Conservation (phyloP, 1,284 basidiomycete genomes). For the Bondarzewia mesenterica region DNA sequence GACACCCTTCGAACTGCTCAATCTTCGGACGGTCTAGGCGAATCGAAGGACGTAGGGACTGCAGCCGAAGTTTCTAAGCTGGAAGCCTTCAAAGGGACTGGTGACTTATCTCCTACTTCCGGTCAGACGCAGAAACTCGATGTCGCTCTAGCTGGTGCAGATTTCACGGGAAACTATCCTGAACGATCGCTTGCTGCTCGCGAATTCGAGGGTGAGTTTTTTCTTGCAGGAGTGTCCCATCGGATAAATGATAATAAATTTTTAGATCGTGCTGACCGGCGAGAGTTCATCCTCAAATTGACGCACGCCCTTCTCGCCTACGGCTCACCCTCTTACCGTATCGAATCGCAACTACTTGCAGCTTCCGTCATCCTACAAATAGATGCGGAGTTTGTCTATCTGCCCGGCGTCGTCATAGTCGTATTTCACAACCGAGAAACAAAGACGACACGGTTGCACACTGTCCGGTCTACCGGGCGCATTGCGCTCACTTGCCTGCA, state of each 20-base stretch:
- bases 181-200: too few relatives aligned
- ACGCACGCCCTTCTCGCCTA: slow-evolving; percentile 76
- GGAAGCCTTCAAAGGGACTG: too few relatives aligned
- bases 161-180: too few relatives aligned
- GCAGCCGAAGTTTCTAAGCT: too few relatives aligned
- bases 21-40: too few relatives aligned
- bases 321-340: slow-evolving; percentile 82
- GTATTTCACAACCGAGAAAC: slow-evolving; percentile 62
- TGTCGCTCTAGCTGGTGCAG: too few relatives aligned
- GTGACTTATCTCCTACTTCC: too few relatives aligned
- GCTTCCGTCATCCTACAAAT: slow-evolving; percentile 47
- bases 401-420: slow-evolving; percentile 74
- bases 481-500: slow-evolving; percentile 70
- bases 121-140: too few relatives aligned
- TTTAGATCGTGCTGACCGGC: slow-evolving; percentile 55
- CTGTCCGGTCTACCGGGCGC: slow-evolving; percentile 67
- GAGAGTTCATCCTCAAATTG: slow-evolving; percentile 73
- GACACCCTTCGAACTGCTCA: too few relatives aligned
- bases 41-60: too few relatives aligned
- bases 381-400: slow-evolving; percentile 70
- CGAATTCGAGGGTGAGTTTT: not conserved
- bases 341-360: slow-evolving; percentile 69
- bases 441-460: slow-evolving; percentile 61
- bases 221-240: not conserved
- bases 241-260: too few relatives aligned